Conservation (phyloP, 179 eudicot genomes). For the Gypsophila paniculata region DNA sequence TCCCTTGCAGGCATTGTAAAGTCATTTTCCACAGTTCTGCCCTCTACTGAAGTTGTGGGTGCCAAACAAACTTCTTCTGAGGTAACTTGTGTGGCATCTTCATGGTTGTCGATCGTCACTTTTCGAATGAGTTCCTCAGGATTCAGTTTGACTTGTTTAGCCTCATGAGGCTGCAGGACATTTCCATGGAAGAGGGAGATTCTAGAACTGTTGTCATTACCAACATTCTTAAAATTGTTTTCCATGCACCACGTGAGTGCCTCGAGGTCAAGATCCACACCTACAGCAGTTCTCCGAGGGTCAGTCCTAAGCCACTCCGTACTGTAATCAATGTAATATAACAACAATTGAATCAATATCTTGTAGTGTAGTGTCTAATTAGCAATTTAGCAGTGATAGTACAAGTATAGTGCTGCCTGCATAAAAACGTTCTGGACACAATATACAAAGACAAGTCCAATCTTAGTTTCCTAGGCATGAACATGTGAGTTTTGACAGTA, state of each 20-base stretch:
- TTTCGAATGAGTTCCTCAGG: constrained; percentile 38
- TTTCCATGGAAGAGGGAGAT: constrained; percentile 85
- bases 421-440: background rate
- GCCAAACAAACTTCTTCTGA: constrained; percentile 24
- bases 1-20: constrained; percentile 58
- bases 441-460: no score
- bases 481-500: background rate
- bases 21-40: constrained; percentile 33
- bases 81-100: constrained; percentile 26
- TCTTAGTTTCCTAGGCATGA: background rate
- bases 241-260: constrained; percentile 87
- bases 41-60: constrained; percentile 20
- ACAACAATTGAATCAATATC: background rate
- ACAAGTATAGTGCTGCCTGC: background rate
- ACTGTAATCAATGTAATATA: constrained; percentile 39
- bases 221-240: constrained; percentile 62
- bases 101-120: constrained; percentile 30
- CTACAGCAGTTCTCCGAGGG: constrained; percentile 80
- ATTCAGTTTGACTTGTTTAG: constrained; percentile 44
- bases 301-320: constrained; percentile 85
- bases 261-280: constrained; percentile 81
- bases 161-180: constrained; percentile 69
- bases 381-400: background rate
- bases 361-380: background rate
- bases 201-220: constrained; percentile 61